Evolutionary conservation across 805 yeast genomes (phyloP), one percentile per base, ranked within the genome.

Genomic region (Kregervanrija pseudodelftensis): DNA sequence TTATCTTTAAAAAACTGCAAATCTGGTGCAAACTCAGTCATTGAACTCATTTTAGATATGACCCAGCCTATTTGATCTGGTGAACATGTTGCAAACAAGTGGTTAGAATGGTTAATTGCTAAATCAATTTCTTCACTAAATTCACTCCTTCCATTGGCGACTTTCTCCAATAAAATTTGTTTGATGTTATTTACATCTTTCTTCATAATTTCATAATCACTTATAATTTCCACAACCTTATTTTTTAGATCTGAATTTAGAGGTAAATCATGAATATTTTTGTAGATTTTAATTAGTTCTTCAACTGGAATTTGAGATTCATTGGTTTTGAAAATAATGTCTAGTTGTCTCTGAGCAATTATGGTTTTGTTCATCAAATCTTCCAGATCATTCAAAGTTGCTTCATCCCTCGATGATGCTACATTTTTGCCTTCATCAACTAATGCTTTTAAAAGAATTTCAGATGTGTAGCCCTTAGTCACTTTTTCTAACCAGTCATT

Each of bases 401-500:
- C 56, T 9, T 32, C 28, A 45, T 58, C 63, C 11, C 37, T 41
- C 1, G 42, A 12, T 7, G 52, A 44, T 2, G 49, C 51, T 15
- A 57, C 43, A 1, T 34, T 37, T 13, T 49, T 47, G 10, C 66
- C 65, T 39, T 58, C 52, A 11, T 50, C 56, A n/a, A 62, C 46
- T 16, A 60, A 42, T 9, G 38, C 37, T 14, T 47, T 43, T 28
- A 60, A 38, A 5, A 35, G 43, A 4, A 64, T 61, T 42, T 59
- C 54, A 13, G 54, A 60, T 28, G 58, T 57, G 12, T 65, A 53
- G 22, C 34, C 41, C 5, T 45, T 42, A 0, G 37, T 11, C 1
- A 54, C 40, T 38, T 50, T 54, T 2, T 62, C 61, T 16, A 68
- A 32, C 79, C 80, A 75, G 14, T 52, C 52, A 37, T 62, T 52